phyloP scores from a whole-genome alignment of 2,329 filamentous ascomycete species.

The Diplodia scrobiculata region DNA sequence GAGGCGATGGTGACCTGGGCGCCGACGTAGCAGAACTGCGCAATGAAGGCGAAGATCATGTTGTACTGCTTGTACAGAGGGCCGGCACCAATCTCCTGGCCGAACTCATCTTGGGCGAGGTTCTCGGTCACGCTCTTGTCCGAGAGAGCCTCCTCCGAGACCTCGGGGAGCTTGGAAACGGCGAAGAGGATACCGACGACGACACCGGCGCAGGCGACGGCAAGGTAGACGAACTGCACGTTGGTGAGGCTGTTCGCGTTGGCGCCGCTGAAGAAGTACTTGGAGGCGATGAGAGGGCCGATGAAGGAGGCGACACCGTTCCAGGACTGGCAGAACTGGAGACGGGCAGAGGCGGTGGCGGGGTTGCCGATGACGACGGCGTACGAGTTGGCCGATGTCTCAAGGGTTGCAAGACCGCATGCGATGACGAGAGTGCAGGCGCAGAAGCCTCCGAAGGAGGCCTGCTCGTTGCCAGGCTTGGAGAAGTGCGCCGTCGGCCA shows the following conservation, averaged over 20 bases:
- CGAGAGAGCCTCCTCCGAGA: constrained; percentile 38
- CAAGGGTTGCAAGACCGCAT: constrained; percentile 46
- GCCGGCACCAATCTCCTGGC: constrained; percentile 39
- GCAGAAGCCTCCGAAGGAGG: constrained; percentile 45
- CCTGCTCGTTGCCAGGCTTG: constrained; percentile 36
- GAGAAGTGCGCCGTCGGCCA: constrained; percentile 45
- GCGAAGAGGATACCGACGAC: constrained; percentile 43
- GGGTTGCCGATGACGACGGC: constrained; percentile 46
- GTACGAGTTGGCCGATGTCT: constrained; percentile 46
- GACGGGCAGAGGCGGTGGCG: constrained; percentile 41
- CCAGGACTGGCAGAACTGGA: constrained; percentile 47
- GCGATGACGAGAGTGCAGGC: constrained; percentile 46
- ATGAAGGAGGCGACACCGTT: constrained; percentile 47
- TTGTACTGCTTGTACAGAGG: constrained; percentile 47
- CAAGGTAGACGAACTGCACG: constrained; percentile 45
- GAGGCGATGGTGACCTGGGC: constrained; percentile 43
- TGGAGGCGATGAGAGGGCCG: constrained; percentile 39
- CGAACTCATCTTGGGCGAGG: constrained; percentile 37
- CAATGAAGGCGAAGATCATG: constrained; percentile 45
- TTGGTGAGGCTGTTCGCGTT: constrained; percentile 27
- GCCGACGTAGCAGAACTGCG: constrained; percentile 46
- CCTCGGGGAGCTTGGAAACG: constrained; percentile 45
- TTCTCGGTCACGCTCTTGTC: constrained; percentile 35
- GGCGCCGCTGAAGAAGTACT: constrained; percentile 26
- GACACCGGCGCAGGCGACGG: constrained; percentile 43